Conservation (phyloP, 331 rosid genomes). For the Cucumis variabilis region DNA sequence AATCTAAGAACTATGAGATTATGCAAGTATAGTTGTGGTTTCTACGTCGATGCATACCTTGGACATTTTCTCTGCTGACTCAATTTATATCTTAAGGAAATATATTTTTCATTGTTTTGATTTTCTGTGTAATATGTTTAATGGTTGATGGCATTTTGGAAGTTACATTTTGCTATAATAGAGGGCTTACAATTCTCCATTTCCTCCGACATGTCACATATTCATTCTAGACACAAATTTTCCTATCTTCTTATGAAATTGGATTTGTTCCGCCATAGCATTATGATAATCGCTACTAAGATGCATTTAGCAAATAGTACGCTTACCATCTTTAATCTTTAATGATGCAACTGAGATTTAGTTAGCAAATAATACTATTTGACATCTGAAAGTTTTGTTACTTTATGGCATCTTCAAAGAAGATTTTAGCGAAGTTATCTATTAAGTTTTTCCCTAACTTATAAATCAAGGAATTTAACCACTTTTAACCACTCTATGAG, state of each 20-base stretch:
- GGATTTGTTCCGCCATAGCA: neutral
- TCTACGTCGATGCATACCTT: neutral
- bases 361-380: neutral
- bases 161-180: neutral
- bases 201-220: neutral
- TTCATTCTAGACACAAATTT: neutral
- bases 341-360: neutral
- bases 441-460: neutral
- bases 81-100: neutral
- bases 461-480: neutral
- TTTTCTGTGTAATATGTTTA: neutral
- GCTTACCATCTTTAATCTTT: neutral
- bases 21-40: neutral
- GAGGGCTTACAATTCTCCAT: constrained; percentile 8
- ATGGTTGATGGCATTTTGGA: neutral
- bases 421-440: too few relatives aligned
- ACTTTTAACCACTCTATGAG: neutral
- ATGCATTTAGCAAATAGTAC: neutral
- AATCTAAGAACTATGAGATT: neutral
- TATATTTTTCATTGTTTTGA: neutral
- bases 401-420: neutral
- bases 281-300: neutral
- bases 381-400: neutral
- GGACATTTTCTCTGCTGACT: constrained; percentile 10
- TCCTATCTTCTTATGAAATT: constrained; percentile 13